Evolutionary conservation across 139 green algal genomes (phyloP).

Genomic region (Pleodorina starrii): DNA sequence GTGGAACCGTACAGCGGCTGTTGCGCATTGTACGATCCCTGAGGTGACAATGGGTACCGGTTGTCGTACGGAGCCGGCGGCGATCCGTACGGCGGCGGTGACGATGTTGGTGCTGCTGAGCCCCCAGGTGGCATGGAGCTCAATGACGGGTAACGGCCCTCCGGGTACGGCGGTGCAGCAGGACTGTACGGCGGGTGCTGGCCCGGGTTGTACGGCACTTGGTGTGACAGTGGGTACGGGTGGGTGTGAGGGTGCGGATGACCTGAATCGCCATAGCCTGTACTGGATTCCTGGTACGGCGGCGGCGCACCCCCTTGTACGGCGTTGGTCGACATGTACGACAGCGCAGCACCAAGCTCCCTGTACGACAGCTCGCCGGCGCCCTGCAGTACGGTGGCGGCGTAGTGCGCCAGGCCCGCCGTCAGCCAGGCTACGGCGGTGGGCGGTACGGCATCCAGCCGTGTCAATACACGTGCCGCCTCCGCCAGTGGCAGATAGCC

Average conservation of each 20-base stretch:
- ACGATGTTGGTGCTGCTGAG: not conserved
- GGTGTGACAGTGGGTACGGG: not conserved
- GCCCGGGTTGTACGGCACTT: not conserved
- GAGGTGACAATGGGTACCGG: not conserved
- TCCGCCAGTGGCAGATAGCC: conserved; percentile 6
- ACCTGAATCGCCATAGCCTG: not conserved
- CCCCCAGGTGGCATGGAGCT: not conserved
- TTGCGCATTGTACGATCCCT: not conserved
- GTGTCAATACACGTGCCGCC: not conserved
- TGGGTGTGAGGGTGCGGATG: not conserved
- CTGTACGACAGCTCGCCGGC: conserved; percentile 13
- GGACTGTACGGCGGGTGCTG: not conserved
- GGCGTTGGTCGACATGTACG: not conserved
- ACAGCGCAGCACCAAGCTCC: conserved; percentile 23
- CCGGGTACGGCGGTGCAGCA: not conserved
- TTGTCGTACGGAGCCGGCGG: not conserved
- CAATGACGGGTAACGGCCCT: not conserved
- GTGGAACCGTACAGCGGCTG: not conserved
- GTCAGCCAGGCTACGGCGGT: conserved; percentile 13
- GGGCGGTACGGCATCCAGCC: not conserved
- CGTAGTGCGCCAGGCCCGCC: not conserved
- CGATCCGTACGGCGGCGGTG: not conserved
- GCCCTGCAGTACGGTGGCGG: not conserved
- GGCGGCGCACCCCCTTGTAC: not conserved
- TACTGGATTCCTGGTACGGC: not conserved